Evolutionary conservation across 176 grass and related monocot genomes (phyloP), one percentile per base, ranked within the genome.

Genomic region (Typha latifolia): DNA sequence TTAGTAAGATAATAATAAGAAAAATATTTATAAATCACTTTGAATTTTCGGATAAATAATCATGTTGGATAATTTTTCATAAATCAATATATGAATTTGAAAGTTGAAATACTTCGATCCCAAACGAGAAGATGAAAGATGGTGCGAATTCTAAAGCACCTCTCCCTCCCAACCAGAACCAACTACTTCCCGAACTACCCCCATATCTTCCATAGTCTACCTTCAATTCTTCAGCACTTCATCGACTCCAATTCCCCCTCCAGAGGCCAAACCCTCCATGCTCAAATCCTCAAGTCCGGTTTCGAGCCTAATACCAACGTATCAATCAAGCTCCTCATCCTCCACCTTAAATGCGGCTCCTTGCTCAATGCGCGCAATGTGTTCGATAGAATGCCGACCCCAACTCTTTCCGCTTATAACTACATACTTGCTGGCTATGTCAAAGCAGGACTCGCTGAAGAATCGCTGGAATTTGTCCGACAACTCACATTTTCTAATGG

Each of bases 341-440:
- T 97, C 0, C 80, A 97, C 57, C 67, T 92, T 1, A 78, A 82
- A 68, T 89, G 87, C 14, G 83, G 93, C 27, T 86, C 78, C 48
- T 50, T 91, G 69, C 70, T 20, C 51, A 84, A 96, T 70, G 88
- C 88, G 4, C 85, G 74, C 49, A 82, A 75, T 14, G 13, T 89
- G 82, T 90, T 96, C 65, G 85, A 96, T 53, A 70, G 66, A 70
- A 84, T 91, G 85, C 72, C 69, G 5, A 49, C 20, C 3, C 82
- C 77, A 66, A 70, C 82, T 59, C 20, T 75, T 43, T 70, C 85
- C 48, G 71, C 66, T 29, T 87, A 86, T 68, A 89, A 79, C 73
- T 96, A 91, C 77, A 80, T 96, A 14, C 75, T 77, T 29, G 81
- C 82, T 12, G 93, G 93, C 0, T 96, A 91, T 81, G 89, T 84